Conservation (phyloP, 1,284 basidiomycete genomes). For the Cutaneotrichosporon sp. region DNA sequence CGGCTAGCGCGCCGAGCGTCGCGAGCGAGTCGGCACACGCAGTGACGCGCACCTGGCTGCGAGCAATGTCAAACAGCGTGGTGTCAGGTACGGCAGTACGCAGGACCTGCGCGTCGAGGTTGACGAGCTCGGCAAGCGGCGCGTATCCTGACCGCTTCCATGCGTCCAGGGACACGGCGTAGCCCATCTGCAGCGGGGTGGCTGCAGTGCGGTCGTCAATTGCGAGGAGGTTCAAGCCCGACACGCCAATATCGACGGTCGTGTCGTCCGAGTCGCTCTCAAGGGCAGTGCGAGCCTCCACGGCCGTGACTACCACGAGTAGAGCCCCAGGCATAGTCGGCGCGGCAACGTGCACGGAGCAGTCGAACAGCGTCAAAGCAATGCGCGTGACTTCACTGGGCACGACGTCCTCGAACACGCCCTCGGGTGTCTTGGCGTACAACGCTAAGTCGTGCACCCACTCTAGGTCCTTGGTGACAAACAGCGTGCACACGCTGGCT, state of each 20-base stretch:
- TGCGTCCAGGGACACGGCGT: conserved; percentile 40
- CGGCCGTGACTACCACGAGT: conserved; percentile 61
- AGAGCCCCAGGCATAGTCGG: conserved; percentile 60
- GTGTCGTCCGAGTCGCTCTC: conserved; percentile 61
- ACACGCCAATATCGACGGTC: conserved; percentile 54
- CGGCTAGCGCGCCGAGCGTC: conserved; percentile 34
- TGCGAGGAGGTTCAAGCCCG: conserved; percentile 54
- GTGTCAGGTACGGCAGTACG: conserved; percentile 23
- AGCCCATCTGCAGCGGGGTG: conserved; percentile 20
- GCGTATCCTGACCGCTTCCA: conserved; percentile 66
- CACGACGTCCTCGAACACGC: conserved; percentile 88
- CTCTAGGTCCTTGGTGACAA: conserved; percentile 58
- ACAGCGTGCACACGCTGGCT: conserved; percentile 62
- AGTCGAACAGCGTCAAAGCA: conserved; percentile 61
- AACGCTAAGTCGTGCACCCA: conserved; percentile 61
- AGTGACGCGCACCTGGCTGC: conserved; percentile 30
- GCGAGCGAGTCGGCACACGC: conserved; percentile 49
- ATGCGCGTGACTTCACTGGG: conserved; percentile 81
- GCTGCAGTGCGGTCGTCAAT: conserved; percentile 58
- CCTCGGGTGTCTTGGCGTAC: conserved; percentile 80
- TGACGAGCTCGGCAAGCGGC: conserved; percentile 57
- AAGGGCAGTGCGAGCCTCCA: conserved; percentile 65
- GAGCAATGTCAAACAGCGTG: conserved; percentile 30
- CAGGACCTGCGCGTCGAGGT: conserved; percentile 51
- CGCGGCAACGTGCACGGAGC: conserved; percentile 61